These are phyloP conservation scores for Pulveroboletus sp. DNA, from an alignment of 768 basidiomycete genomes.

Conservation along the genomic window DNA sequence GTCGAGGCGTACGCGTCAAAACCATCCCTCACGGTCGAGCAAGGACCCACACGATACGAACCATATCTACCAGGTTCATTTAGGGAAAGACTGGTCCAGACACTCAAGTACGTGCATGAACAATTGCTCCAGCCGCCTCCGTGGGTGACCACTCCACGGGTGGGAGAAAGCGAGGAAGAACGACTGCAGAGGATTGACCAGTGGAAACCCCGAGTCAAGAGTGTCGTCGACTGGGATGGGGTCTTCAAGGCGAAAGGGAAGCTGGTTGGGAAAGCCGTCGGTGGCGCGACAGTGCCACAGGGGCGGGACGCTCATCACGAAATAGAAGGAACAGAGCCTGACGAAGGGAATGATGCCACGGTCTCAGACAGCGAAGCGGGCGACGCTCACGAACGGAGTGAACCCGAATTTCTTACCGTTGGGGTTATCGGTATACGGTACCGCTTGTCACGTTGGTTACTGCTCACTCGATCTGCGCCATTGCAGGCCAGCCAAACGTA, in stretches of 20 bases:
- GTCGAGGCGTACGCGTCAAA: constrained; percentile 75
- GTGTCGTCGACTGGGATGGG: constrained; percentile 68
- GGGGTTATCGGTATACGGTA: constrained; percentile 63
- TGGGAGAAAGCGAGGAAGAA: constrained; percentile 38
- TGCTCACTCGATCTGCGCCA: neutral
- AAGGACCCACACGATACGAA: constrained; percentile 48
- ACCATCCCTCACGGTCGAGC: constrained; percentile 23
- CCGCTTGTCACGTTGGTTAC: neutral
- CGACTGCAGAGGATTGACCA: constrained; percentile 44
- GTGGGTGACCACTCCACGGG: constrained; percentile 37
- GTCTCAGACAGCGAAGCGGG: constrained; percentile 12
- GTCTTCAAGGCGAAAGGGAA: constrained; percentile 44
- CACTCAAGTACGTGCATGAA: constrained; percentile 61
- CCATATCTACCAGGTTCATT: constrained; percentile 68
- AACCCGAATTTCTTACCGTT: constrained; percentile 65
- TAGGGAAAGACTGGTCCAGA: constrained; percentile 56
- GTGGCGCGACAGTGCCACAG: constrained; percentile 37
- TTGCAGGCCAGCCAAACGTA: constrained; percentile 85
- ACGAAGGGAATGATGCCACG: constrained; percentile 20
- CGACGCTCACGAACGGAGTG: constrained; percentile 26
- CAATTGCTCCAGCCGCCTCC: constrained; percentile 67
- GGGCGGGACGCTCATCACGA: constrained; percentile 3
- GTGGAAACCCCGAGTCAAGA: constrained; percentile 67
- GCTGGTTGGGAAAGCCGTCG: constrained; percentile 42
- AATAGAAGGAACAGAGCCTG: constrained; percentile 8